Percentiles rank a stretch among this genome's conserved stretches.
Conservation (phyloP, 2,329 filamentous ascomycete species). For the Penicillium sp. region DNA sequence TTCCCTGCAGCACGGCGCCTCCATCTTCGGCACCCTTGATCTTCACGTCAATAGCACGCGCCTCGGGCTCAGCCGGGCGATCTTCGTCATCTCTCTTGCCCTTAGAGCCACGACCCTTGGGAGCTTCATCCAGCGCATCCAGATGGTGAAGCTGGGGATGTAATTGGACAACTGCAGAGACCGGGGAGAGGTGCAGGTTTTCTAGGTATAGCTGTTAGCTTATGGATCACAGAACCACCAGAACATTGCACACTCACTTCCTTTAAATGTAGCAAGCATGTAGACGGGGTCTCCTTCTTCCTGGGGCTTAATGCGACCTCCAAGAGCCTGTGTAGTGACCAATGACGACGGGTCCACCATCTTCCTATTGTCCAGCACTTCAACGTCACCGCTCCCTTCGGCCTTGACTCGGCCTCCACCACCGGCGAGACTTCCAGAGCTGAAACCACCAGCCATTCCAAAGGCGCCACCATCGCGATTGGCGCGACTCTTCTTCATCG, state of each 20-base stretch:
- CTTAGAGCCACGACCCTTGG: slow-evolving; percentile 33
- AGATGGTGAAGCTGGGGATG: slow-evolving; percentile 91
- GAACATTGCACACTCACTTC: slow-evolving; percentile 55
- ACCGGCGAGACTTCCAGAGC: slow-evolving; percentile 51
- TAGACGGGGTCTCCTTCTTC: slow-evolving; percentile 71
- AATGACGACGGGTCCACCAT: slow-evolving; percentile 49
- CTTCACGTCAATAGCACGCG: slow-evolving; percentile 80
- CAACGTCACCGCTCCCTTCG: slow-evolving; percentile 25
- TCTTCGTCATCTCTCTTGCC: slow-evolving; percentile 47
- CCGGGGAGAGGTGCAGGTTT: slow-evolving; percentile 80
- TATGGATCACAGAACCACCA: neutral
- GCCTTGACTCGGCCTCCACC: slow-evolving; percentile 27
- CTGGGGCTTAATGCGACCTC: slow-evolving; percentile 71
- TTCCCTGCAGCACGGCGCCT: slow-evolving; percentile 64
- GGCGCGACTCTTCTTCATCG: slow-evolving; percentile 57
- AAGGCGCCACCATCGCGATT: slow-evolving; percentile 64
- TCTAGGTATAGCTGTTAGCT: slow-evolving; percentile 49
- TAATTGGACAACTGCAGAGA: slow-evolving; percentile 80
- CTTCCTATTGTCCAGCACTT: slow-evolving; percentile 33
- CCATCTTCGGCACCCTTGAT: slow-evolving; percentile 73
- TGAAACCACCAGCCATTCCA: slow-evolving; percentile 71
- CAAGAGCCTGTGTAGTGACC: slow-evolving; percentile 76
- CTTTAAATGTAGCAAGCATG: slow-evolving; percentile 89
- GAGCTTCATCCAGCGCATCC: slow-evolving; percentile 74
- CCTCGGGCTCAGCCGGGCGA: slow-evolving; percentile 49